Evolutionary conservation across 2,329 filamentous ascomycete species (phyloP).

Genomic region (Penicillium sp.): DNA sequence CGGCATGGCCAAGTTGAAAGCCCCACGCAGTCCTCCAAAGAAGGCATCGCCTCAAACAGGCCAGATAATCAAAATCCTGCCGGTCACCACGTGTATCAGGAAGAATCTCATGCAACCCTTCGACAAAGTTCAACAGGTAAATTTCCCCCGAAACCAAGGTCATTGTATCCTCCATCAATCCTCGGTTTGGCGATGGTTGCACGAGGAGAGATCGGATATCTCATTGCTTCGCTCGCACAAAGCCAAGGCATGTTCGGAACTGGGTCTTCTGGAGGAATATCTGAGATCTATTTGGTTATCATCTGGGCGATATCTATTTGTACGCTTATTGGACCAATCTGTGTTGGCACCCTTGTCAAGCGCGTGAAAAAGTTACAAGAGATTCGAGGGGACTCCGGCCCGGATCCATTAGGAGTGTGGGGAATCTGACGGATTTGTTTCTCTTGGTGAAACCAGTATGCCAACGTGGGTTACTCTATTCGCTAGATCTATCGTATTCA

Average conservation of each 20-base stretch:
- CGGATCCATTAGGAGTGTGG: conserved; percentile 47
- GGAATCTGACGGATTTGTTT: too few species aligned
- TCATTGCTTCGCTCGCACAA: conserved; percentile 69
- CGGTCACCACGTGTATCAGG: too few species aligned
- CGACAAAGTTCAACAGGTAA: too few species aligned
- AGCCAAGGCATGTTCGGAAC: conserved; percentile 49
- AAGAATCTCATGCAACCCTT: too few species aligned
- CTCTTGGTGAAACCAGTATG: too few species aligned
- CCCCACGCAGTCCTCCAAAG: too few species aligned
- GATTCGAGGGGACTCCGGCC: conserved; percentile 13
- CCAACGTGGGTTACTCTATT: too few species aligned
- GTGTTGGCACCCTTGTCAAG: conserved; percentile 51
- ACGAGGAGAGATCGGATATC: conserved; percentile 75
- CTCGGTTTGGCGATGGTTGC: conserved; percentile 70
- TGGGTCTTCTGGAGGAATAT: conserved; percentile 21
- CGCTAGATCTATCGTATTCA: too few species aligned
- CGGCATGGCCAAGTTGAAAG: too few species aligned
- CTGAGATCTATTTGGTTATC: conserved; percentile 53
- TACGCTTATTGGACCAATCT: conserved; percentile 54
- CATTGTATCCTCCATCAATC: conserved; percentile 65
- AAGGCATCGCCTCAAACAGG: too few species aligned
- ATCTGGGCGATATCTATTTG: conserved; percentile 59
- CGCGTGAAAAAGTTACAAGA: conserved; percentile 45
- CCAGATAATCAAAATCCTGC: too few species aligned
- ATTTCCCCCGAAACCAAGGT: conserved; percentile 55